Evolutionary conservation across 257 asterid species (phyloP), one percentile per base, ranked within the genome.

Genomic region (Linderniella brevidens): DNA sequence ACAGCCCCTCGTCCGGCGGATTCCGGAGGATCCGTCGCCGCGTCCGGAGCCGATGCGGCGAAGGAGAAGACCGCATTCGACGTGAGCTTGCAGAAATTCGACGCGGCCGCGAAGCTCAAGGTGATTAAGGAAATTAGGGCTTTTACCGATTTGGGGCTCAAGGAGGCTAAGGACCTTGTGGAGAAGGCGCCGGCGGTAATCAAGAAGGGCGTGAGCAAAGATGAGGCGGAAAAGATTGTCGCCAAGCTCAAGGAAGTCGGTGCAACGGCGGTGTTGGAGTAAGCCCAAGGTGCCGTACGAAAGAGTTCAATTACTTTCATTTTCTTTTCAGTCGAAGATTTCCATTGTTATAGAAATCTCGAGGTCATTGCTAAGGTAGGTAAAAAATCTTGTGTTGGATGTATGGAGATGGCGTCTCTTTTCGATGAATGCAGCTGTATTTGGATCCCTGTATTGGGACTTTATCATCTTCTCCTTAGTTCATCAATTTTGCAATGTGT

Each of bases 151-250:
- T 76, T 85, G 61, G 95, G 93, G 4, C 65, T 85, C 56, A 85
- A 85, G 63, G 95, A 80, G 62, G 93, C 95, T 0, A 85, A 85
- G 57, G 93, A 85, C 41, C 64, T 85, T 72, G 92, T 80, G 53
- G 95, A 85, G 71, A 85, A 75, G 64, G 62, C 82, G 0, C 93
- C 93, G 8, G 65, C 77, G 11, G 77, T 85, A 57, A 79, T 85
- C 65, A 85, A 76, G 68, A 85, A 78, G 47, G 93, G 93, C 37
- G 61, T 74, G 9, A 62, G 85, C 18, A 78, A 76, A 54, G 96
- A 81, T 35, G 92, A 85, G 62, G 96, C 79, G 0, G 83, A 78
- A 39, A 67, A 81, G 63, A 78, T 85, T 46, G 19, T 80, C 17
- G 74, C 58, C 54, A 85, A 85, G 74, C 93, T 84, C 52, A 81